phyloP scores from a whole-genome alignment of 2,329 filamentous ascomycete species.

The Cercospora sp. region DNA sequence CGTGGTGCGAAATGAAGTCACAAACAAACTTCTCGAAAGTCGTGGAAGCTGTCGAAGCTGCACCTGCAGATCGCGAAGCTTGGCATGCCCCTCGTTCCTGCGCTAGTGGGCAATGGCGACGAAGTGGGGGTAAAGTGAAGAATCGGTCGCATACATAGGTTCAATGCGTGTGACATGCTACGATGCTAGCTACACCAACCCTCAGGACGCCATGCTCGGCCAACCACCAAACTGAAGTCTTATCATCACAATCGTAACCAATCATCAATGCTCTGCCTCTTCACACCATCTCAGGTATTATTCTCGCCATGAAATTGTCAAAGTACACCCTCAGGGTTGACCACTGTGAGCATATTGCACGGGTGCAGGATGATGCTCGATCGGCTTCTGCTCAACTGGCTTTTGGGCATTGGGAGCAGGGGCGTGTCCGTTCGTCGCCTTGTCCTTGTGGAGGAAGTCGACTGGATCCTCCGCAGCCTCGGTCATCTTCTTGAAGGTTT shows the following conservation, averaged over 20 bases:
- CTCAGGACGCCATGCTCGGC: neutral
- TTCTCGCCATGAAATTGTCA: neutral
- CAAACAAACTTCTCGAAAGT: slow-evolving; percentile 4
- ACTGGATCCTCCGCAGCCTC: slow-evolving; percentile 26
- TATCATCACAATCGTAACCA: neutral
- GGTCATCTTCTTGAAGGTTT: slow-evolving; percentile 69
- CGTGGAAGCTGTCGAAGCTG: slow-evolving; percentile 8
- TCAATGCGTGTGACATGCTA: neutral
- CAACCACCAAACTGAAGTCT: neutral
- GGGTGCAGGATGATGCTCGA: slow-evolving; percentile 21
- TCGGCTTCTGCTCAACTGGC: neutral
- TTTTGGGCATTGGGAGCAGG: slow-evolving; percentile 1
- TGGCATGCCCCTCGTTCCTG: slow-evolving; percentile 5
- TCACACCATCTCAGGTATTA: neutral
- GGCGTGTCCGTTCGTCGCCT: neutral
- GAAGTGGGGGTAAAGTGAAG: neutral
- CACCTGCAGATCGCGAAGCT: slow-evolving; percentile 8
- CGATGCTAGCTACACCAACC: neutral
- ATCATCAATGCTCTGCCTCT: neutral
- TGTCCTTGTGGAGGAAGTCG: slow-evolving; percentile 14
- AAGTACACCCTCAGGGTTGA: neutral
- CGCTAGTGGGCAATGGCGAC: neutral
- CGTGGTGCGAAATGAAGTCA: neutral
- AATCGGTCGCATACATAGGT: neutral
- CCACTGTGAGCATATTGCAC: slow-evolving; percentile 23